Evolutionary conservation across 805 yeast species (phyloP).

Genomic region (Jamesozyma piceae): DNA sequence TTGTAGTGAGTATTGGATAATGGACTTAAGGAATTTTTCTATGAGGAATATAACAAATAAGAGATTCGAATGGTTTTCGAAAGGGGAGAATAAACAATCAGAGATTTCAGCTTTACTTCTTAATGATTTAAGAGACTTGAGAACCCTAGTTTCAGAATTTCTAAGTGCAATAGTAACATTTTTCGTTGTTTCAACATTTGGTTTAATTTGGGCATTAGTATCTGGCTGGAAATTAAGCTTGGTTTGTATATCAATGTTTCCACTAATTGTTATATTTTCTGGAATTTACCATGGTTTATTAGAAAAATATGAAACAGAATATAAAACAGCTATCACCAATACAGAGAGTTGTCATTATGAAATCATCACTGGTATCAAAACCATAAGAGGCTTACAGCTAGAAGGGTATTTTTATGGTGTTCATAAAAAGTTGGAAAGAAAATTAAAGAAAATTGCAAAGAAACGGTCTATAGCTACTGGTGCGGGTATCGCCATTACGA

Average conservation of each 20-base stretch:
- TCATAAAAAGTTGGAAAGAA: constrained; percentile 28
- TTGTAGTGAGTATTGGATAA: constrained; percentile 63
- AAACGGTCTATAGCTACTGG: constrained; percentile 56
- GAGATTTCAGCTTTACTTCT: constrained; percentile 58
- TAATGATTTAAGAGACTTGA: constrained; percentile 74
- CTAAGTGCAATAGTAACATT: constrained; percentile 47
- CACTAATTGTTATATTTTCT: constrained; percentile 48
- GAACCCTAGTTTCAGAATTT: constrained; percentile 55
- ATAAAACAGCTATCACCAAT: constrained; percentile 46
- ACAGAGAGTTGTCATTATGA: constrained; percentile 47
- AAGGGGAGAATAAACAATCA: constrained; percentile 34
- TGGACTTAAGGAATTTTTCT: constrained; percentile 39
- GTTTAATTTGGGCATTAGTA: constrained; percentile 67
- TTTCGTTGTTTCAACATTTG: constrained; percentile 44
- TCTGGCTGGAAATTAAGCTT: constrained; percentile 82
- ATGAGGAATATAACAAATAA: constrained; percentile 44
- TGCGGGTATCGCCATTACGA: constrained; percentile 51
- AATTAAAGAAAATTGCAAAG: constrained; percentile 34
- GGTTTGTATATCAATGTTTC: constrained; percentile 70
- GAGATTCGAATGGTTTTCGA: constrained; percentile 44
- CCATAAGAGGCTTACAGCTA: constrained; percentile 52
- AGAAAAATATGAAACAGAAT: constrained; percentile 47
- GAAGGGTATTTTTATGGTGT: constrained; percentile 37
- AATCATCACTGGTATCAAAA: constrained; percentile 46
- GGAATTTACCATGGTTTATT: constrained; percentile 42